Percentiles rank a stretch among this genome's conserved stretches.
These are phyloP conservation scores for Solanum arcanum DNA, from an alignment of 257 asterid species.

Conservation along the genomic window DNA sequence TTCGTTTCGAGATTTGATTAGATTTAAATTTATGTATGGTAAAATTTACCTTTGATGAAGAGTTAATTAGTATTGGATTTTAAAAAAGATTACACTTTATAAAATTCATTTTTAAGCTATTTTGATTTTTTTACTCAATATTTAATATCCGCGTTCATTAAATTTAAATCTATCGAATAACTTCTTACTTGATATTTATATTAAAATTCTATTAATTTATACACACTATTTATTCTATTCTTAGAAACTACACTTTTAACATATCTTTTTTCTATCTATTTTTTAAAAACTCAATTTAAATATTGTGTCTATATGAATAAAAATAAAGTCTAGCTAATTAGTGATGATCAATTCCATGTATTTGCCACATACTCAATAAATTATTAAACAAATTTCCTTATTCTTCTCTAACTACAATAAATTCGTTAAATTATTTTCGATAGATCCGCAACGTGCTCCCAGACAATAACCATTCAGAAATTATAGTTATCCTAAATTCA, in stretches of 20 bases:
- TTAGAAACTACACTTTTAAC: too few species aligned
- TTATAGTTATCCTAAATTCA: not conserved
- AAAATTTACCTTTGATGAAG: not conserved
- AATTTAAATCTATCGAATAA: not conserved
- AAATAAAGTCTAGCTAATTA: constrained; percentile 10
- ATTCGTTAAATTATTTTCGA: accelerated
- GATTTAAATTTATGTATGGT: accelerated
- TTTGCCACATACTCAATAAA: not conserved
- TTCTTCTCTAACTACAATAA: not conserved
- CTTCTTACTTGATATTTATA: too few species aligned
- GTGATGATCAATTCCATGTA: not conserved
- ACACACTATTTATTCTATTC: too few species aligned
- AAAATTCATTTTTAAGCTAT: not conserved
- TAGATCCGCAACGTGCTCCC: accelerated
- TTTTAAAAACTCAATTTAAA: not conserved
- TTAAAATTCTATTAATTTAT: too few species aligned
- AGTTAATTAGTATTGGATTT: too few species aligned
- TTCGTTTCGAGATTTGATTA: not conserved
- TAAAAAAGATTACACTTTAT: not conserved
- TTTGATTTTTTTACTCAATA: accelerated
- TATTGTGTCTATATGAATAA: not conserved
- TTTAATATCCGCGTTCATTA: not conserved
- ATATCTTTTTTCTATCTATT: too few species aligned
- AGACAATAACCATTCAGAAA: not conserved
- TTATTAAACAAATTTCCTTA: not conserved